phyloP scores from a whole-genome alignment of 495 filamentous ascomycete species.

The Penicillium soppii region DNA sequence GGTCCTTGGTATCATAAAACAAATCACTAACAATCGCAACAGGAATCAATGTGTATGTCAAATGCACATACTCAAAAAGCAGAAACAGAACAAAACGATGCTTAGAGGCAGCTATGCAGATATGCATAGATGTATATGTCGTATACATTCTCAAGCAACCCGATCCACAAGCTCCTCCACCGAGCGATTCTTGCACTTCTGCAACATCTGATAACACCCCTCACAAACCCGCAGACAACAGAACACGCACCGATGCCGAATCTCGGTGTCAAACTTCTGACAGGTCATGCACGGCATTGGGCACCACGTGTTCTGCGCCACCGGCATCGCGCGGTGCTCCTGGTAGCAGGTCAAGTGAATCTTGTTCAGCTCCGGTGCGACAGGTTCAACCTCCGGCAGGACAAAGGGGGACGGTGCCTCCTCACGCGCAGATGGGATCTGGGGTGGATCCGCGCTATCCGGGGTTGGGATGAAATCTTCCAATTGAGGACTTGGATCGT shows the following conservation, averaged over 20 bases:
- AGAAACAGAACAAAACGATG: slow-evolving; percentile 1
- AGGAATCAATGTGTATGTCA: neutral
- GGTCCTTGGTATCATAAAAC: slow-evolving; percentile 28
- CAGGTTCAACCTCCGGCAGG: slow-evolving; percentile 34
- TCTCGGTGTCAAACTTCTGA: slow-evolving; percentile 41
- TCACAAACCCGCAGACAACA: slow-evolving; percentile 49
- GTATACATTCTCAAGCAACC: neutral
- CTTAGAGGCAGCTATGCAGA: too few relatives aligned
- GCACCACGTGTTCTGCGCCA: slow-evolving; percentile 44
- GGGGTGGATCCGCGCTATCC: slow-evolving; percentile 24
- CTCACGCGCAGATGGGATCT: slow-evolving; percentile 17
- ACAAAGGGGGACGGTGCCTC: slow-evolving; percentile 27
- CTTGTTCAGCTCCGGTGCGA: slow-evolving; percentile 39
- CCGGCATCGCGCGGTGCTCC: slow-evolving; percentile 42
- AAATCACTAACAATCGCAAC: slow-evolving; percentile 3
- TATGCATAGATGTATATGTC: too few relatives aligned
- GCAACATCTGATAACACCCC: slow-evolving; percentile 37
- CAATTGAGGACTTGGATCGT: slow-evolving; percentile 14
- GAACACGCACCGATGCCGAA: slow-evolving; percentile 47
- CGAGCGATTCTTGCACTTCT: slow-evolving; percentile 36
- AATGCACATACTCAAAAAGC: slow-evolving; percentile 1
- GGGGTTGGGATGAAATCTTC: slow-evolving; percentile 43
- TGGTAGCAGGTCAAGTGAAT: slow-evolving; percentile 48
- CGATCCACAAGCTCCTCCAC: slow-evolving; percentile 33
- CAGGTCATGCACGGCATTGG: slow-evolving; percentile 53